Conservation (phyloP, 208 protist genomes). For the Trypanosoma rangeli region DNA sequence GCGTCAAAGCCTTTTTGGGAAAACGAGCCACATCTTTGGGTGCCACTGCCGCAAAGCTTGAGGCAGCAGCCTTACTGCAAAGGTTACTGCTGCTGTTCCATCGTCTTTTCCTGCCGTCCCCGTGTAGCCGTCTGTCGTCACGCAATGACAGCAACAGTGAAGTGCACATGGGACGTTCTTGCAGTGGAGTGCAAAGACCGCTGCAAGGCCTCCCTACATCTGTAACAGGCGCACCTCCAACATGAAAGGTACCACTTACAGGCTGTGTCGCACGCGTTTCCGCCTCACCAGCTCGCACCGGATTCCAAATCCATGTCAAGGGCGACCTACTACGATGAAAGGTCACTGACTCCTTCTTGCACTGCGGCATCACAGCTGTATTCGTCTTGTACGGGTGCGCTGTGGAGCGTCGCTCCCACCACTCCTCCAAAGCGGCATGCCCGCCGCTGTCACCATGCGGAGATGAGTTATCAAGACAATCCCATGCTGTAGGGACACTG, state of each 20-base stretch:
- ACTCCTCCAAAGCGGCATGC: neutral
- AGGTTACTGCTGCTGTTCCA: conserved; percentile 9
- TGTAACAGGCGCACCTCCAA: neutral
- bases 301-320: neutral
- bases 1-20: neutral
- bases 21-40: neutral
- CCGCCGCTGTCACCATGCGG: neutral
- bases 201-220: neutral
- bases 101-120: neutral
- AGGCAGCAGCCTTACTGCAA: neutral
- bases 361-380: neutral
- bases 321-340: neutral
- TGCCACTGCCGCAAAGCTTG: neutral
- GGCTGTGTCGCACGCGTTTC: neutral
- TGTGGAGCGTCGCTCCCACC: neutral
- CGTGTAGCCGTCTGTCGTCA: neutral
- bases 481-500: neutral
- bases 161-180: neutral
- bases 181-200: neutral
- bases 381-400: neutral
- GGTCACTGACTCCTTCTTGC: neutral
- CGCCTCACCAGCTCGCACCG: neutral
- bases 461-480: neutral
- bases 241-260: neutral
- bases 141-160: neutral